Base-by-base conservation (phyloP, 139 green algal genomes). In the Cymbomonas tetramitiformis region DNA sequence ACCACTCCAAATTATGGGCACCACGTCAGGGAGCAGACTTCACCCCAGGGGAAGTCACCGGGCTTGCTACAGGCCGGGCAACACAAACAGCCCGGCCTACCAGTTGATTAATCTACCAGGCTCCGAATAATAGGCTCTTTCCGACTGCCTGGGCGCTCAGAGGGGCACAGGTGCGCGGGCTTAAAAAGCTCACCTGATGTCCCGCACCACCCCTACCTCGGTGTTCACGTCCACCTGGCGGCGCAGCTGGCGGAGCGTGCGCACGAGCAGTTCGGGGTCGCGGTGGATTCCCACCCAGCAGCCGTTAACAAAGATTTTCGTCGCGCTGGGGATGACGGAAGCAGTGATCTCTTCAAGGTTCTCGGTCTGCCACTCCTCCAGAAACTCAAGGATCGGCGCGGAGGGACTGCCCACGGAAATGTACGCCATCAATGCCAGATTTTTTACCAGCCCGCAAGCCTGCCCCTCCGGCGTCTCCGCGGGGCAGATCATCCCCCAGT, bases 401-500 rank as follows among this genome's bases (percentile, higher is more conserved):
- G 39, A 31, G 6, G 72, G 49, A 10, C 46, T 68, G 15, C 72
- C 72, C 3, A 79, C 70, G 24, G 71, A 76, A 41, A 80, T 65
- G 52, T 76, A 73, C 18, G 71, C 64, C 91, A 97, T 99, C 3
- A 99, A 80, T 38, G 90, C 85, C 73, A 98, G 76, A 76, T 98
- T 97, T 81, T 98, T 98, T 33, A 98, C 90, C 51, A 98, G 86
- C 0, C 90, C 86, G 57, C 74, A 79, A 3, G 90, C 85, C 44
- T 76, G 69, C 4, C 90, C 90, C 74, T 97, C 90, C 0, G 90
- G 88, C 19, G 90, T 97, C 51, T 97, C 90, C 0, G 89, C 83
- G 12, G 77, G 90, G 73, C 91, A 99, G 53, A 99, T 86, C 77
- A 97, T 93, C 58, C 91, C 91, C 91, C 91, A 99, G 67, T 95